Base-by-base conservation (phyloP, 169 alveolate genomes). In the Perkinsus marinus region DNA sequence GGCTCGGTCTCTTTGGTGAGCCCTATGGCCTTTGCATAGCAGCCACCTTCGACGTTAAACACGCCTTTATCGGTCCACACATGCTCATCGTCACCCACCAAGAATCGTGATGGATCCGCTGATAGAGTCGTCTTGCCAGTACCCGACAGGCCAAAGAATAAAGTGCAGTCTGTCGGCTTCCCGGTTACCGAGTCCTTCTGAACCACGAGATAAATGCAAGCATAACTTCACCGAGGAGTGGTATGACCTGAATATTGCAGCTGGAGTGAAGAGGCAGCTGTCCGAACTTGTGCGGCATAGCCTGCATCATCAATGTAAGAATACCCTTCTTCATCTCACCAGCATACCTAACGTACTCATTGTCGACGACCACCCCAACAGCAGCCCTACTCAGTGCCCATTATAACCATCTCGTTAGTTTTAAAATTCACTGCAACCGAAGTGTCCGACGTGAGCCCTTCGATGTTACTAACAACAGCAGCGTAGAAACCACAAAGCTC, bases 41-140 rank as follows among this genome's bases (percentile, higher is more conserved):
- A 98, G 38, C 99, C 99, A 68, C 99, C 99, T 95, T 98, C 99
- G 91, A 98, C 97, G 97, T 98, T 98, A 96, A 98, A 98, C 79
- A 97, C 97, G 9, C 99, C 99, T 57, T 93, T 95, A 90, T 97
- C 98, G 7, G 98, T 97, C 99, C 99, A 98, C 90, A 97, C 98
- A 93, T 98, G 99, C 95, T 98, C 99, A 91, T 98, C 99, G 94
- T 98, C 99, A 39, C 99, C 99, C 90, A 98, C 95, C 91, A 98
- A 95, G 69, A 91, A 90, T 91, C 99, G 96, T 26, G 95, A 91
- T 30, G 99, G 98, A 93, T 98, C 99, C 30, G 99, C 99, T 0
- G 43, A 69, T 43, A 98, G 95, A 13, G 99, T 98, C 39, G 99
- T 98, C 95, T 98, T 98, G 30, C 99, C 99, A 39, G 99, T 98